Evolutionary conservation across 306 rosid species (phyloP), one percentile per base, ranked within the genome.

Genomic region (Trifolium pratense): DNA sequence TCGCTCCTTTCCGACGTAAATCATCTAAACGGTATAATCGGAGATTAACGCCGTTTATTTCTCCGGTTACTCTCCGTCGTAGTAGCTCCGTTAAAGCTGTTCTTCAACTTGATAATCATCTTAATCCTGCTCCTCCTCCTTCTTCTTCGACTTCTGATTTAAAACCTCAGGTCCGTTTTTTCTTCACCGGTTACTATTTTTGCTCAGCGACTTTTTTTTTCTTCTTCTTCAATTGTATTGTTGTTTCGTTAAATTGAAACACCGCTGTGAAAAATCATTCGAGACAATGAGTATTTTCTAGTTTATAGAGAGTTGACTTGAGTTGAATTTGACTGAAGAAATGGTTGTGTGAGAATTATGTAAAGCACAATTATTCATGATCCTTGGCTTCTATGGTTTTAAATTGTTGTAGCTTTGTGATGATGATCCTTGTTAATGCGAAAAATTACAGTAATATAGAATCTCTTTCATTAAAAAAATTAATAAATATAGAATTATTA

Each of bases 31-130:
- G 88, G 13, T 72, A 79, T 11, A 80, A 76, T 21, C 83, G 89
- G 70, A 80, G 75, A 75, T 37, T 72, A 1, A 68, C 85, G 29
- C 61, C 87, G 7, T 73, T 65, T 18, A n/a, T 48, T n/a, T 36
- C 80, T 52, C 80, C 82, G 0, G 66, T 48, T 6, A 16, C 20
- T 5, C 77, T 80, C 15, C 86, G 72, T 31, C 91, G 67, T 11
- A 88, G 85, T 7, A 88, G 85, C 5, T 69, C 90, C 63, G 80
- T 85, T 76, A 83, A 82, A 64, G 83, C 97, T 4, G 88, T 80
- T 63, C 90, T 89, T 31, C 85, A 80, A 36, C 78, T 88, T 10
- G 72, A 66, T 23, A 62, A 68, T 14, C 40, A 55, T 11, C 49
- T 25, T 20, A 69, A 61, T 46, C 70, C 68, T 23, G 18, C 71